phyloP scores from a whole-genome alignment of 257 asterid genomes.

The Solanum medicagineum region DNA sequence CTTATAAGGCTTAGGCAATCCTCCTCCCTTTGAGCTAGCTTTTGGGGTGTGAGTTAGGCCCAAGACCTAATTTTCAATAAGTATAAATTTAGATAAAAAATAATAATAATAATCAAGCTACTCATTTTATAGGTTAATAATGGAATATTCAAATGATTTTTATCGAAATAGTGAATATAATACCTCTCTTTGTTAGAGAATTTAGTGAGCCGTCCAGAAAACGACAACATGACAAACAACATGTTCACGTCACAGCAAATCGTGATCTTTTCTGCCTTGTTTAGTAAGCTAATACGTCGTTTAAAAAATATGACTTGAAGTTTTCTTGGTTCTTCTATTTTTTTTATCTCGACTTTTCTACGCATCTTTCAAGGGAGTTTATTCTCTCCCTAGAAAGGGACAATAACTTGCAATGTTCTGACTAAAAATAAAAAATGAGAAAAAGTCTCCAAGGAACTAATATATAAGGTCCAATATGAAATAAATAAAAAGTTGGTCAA shows the following conservation, averaged over 20 bases:
- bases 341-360: background rate
- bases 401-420: background rate
- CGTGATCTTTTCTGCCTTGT: constrained; percentile 35
- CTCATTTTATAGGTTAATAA: background rate
- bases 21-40: no score
- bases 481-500: background rate
- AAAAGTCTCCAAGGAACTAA: background rate
- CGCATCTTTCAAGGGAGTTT: background rate
- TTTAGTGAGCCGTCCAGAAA: constrained; percentile 45
- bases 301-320: constrained; percentile 60
- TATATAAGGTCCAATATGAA: background rate
- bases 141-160: no score
- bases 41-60: no score
- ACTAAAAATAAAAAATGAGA: background rate
- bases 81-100: no score
- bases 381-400: background rate
- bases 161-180: background rate
- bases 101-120: background rate
- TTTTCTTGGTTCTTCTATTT: background rate
- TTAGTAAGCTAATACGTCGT: constrained; percentile 38
- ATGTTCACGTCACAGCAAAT: constrained; percentile 36
- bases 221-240: constrained; percentile 40
- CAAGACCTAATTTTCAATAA: no score
- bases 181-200: constrained; percentile 25
- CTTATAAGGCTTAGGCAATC: no score